phyloP scores from a whole-genome alignment of 306 rosid genomes.

The Fagus sylvatica region DNA sequence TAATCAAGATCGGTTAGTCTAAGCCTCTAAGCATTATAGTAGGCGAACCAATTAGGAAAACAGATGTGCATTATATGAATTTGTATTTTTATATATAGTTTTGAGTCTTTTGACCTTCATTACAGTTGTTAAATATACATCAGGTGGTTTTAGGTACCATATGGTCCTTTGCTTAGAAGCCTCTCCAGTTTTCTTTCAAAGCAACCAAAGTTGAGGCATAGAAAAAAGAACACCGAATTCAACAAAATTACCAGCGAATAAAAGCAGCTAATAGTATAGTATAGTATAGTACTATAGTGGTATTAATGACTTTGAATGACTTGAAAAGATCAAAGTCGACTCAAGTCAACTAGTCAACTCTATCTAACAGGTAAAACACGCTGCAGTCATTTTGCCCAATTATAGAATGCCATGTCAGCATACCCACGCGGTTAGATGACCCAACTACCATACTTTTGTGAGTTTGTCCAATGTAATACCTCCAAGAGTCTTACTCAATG shows the following conservation, averaged over 20 bases:
- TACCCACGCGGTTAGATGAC: neutral
- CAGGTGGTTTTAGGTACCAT: too few species aligned
- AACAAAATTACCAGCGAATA: neutral
- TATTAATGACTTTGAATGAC: neutral
- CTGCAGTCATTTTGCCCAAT: neutral
- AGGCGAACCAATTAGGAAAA: too few species aligned
- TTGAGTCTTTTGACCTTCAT: neutral
- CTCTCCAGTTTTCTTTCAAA: slow-evolving; percentile 1
- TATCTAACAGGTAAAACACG: slow-evolving; percentile 20
- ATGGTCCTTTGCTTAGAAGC: slow-evolving; percentile 20
- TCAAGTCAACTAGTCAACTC: slow-evolving; percentile 27
- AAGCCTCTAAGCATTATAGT: too few species aligned
- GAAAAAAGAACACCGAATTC: too few species aligned
- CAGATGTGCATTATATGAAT: too few species aligned
- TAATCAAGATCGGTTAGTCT: too few species aligned
- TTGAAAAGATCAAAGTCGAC: slow-evolving; percentile 16
- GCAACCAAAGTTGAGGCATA: neutral
- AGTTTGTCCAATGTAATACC: neutral
- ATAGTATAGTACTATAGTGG: too few species aligned
- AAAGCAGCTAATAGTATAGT: neutral
- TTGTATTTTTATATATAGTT: neutral
- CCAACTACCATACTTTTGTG: neutral
- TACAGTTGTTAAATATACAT: too few species aligned
- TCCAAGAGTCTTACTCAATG: too few species aligned
- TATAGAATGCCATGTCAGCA: neutral